Percentiles rank a stretch among this genome's conserved stretches.
These are phyloP conservation scores for Pleurotus giganteus DNA, from an alignment of 768 basidiomycete species.

Conservation along the genomic window DNA sequence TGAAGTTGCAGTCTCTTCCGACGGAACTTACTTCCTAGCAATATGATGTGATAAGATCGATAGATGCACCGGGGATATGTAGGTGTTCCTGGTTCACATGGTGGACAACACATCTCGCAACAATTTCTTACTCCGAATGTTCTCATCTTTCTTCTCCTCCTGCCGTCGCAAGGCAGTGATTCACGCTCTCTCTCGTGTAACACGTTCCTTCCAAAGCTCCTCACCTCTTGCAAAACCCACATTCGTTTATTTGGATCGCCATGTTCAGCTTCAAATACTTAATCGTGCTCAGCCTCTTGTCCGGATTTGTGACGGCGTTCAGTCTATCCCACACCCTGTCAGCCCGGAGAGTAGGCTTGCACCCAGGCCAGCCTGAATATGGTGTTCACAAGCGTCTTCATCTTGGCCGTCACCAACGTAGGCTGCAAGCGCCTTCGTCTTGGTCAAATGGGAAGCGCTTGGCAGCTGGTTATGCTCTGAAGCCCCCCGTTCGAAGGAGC, in stretches of 20 bases:
- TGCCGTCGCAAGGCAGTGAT: conserved; percentile 1
- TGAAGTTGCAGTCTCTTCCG: too few species aligned
- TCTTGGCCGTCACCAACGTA: background rate
- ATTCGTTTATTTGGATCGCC: background rate
- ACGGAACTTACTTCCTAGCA: too few species aligned
- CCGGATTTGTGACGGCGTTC: background rate
- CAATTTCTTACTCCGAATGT: background rate
- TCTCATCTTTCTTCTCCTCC: background rate
- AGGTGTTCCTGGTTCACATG: too few species aligned
- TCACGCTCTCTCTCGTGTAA: background rate
- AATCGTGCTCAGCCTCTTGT: background rate
- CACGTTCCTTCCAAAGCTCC: background rate
- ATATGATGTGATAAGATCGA: too few species aligned
- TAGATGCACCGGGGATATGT: too few species aligned
- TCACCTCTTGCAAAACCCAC: conserved; percentile 5
- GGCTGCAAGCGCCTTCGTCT: background rate
- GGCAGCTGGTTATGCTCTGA: background rate
- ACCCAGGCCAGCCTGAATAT: background rate
- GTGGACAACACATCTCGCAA: too few species aligned
- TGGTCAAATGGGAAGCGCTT: conserved; percentile 4
- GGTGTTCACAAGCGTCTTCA: background rate
- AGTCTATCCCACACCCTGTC: background rate
- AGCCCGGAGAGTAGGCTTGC: background rate
- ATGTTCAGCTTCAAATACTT: background rate
- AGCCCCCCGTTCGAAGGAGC: background rate